These are phyloP conservation scores for Sclerotinia spermophila DNA, from an alignment of 2,329 filamentous ascomycete species.

Conservation along the genomic window DNA sequence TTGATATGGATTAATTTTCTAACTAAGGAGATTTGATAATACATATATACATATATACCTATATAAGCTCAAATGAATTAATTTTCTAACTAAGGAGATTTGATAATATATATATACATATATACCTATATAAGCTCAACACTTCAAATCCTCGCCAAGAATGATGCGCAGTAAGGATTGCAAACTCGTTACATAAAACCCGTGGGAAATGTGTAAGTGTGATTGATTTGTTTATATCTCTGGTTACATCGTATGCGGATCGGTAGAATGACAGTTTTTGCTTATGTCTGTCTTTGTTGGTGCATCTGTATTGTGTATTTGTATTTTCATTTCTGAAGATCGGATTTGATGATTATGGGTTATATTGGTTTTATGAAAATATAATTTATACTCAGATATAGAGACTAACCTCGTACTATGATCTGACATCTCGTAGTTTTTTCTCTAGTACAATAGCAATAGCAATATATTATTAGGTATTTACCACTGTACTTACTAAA, in stretches of 20 bases:
- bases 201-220: rapidly evolving
- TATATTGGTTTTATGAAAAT: too few species aligned
- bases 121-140: neutral
- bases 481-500: neutral
- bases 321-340: too few species aligned
- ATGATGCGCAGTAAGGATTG: neutral
- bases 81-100: too few species aligned
- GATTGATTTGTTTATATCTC: neutral
- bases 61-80: too few species aligned
- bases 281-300: neutral
- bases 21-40: neutral
- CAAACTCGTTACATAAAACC: neutral
- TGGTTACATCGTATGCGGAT: too few species aligned
- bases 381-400: too few species aligned
- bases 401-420: neutral
- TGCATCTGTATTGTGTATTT: too few species aligned
- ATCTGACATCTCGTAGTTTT: too few species aligned
- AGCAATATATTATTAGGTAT: too few species aligned
- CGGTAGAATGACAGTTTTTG: neutral
- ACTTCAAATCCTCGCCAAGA: neutral
- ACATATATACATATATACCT: too few species aligned
- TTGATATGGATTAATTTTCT: too few species aligned
- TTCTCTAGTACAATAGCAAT: neutral
- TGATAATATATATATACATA: neutral
- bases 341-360: too few species aligned